Conservation (phyloP, 352 stramenopile genomes). For the Nothophytophthora sp. region DNA sequence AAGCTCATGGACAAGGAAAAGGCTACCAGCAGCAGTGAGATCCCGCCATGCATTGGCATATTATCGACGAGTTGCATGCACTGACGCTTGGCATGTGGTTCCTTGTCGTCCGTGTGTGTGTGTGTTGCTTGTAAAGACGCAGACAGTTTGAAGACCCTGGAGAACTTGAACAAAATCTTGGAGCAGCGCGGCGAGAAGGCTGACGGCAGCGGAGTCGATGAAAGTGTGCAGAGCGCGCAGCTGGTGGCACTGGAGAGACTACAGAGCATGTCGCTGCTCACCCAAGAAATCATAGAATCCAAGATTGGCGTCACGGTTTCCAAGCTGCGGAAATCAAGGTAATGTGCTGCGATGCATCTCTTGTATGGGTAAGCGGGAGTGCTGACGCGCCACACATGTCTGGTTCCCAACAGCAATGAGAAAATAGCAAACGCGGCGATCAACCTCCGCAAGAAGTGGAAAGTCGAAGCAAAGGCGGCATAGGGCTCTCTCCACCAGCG, state of each 20-base stretch:
- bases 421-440: conserved; percentile 56
- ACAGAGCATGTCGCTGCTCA: conserved; percentile 62
- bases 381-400: not conserved
- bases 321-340: conserved; percentile 80
- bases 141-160: conserved; percentile 44
- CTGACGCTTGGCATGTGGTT: conserved; percentile 4
- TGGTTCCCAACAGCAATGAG: conserved; percentile 53
- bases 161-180: conserved; percentile 56
- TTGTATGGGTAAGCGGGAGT: not conserved
- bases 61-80: conserved; percentile 3
- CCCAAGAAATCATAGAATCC: conserved; percentile 77
- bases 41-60: not conserved
- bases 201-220: conserved; percentile 27
- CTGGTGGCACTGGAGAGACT: conserved; percentile 57
- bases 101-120: not conserved
- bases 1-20: conserved; percentile 53
- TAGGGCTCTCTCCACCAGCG: conserved; percentile 5
- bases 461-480: conserved; percentile 42
- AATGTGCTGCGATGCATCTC: conserved; percentile 1
- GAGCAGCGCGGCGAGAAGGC: conserved; percentile 39
- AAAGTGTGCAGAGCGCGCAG: conserved; percentile 40
- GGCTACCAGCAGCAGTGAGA: conserved; percentile 20
- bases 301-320: conserved; percentile 78
- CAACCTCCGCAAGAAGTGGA: conserved; percentile 82
- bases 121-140: conserved; percentile 20